Base-by-base conservation (phyloP, 306 rosid species). In the Astragalus membranaceus region DNA sequence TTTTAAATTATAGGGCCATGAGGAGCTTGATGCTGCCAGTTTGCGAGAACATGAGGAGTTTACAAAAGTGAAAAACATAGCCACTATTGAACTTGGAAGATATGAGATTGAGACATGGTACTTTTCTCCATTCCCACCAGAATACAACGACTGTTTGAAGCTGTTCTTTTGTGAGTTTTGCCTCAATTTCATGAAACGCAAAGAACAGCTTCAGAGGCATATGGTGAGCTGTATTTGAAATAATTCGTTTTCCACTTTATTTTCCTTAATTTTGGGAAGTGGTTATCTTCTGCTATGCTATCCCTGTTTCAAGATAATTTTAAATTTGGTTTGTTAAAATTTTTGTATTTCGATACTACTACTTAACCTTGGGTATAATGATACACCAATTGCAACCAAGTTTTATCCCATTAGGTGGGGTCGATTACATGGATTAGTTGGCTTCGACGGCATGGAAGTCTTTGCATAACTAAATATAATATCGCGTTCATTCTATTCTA, bases 61-160 rank as follows among this genome's bases (percentile, higher is more conserved):
- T 65, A 89, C 99, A 2, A 95, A 95, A 86, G 97, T 95, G 79
- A 95, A 95, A 85, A 95, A 95, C 81, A 95, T 95, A 81, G 97
- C 99, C 35, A 95, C 97, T 16, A 87, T 95, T 74, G 97, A 95
- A 73, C 99, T 95, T 66, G 99, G 99, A 80, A 83, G 96, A 95
- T 95, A 95, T 72, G 99, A 95, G 87, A 91, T 95, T 74, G 97
- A 95, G 88, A 95, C 99, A 44, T 95, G 97, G 99, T 95, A 95
- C 79, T 95, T 95, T 87, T 95, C 99, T 64, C 97, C 99, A 37
- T 91, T 95, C 76, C 97, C 99, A 54, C 86, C 95, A 72, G 99
- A 95, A 79, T 95, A 95, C 89, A 91, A 85, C 82, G 99, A 95
- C 87, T 80, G 91, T 67, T 47, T 87, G 80, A 89, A 86, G 88